Percentiles rank a stretch among this genome's conserved stretches.
phyloP scores from a whole-genome alignment of 2,329 filamentous ascomycete species.

The Colletotrichum viniferum region DNA sequence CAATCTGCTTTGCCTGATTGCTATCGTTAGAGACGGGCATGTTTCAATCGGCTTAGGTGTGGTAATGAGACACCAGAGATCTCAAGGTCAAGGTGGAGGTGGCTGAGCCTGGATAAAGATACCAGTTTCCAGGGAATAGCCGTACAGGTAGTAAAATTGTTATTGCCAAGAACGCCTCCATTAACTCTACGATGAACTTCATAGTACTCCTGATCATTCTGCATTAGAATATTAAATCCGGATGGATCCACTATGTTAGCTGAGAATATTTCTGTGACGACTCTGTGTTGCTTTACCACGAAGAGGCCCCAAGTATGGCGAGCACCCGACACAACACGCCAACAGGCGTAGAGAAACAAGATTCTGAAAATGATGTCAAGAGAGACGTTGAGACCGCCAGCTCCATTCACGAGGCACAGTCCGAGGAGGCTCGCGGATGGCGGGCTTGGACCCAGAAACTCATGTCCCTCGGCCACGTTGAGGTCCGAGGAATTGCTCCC shows the following conservation, averaged over 20 bases:
- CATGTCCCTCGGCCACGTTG: constrained; percentile 24
- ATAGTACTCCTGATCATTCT: too few species aligned
- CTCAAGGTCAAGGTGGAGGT: not conserved
- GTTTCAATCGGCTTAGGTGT: not conserved
- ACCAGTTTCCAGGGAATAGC: fast-evolving
- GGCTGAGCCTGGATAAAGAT: not conserved
- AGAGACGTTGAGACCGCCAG: not conserved
- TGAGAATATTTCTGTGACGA: not conserved
- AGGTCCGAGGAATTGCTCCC: constrained; percentile 32
- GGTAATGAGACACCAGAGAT: not conserved
- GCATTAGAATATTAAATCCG: not conserved
- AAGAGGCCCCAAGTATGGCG: not conserved
- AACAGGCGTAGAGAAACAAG: not conserved
- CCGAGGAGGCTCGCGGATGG: not conserved
- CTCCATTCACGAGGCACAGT: not conserved
- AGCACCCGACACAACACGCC: not conserved
- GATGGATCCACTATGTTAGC: not conserved
- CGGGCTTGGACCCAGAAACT: not conserved
- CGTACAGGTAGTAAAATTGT: not conserved
- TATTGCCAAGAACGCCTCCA: not conserved
- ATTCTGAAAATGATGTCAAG: not conserved
- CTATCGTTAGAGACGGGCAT: not conserved
- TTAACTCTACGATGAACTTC: not conserved
- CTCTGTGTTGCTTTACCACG: not conserved
- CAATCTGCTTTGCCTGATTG: not conserved